Base-by-base conservation (phyloP, 2,329 filamentous ascomycete species). In the Penicillium sp. region DNA sequence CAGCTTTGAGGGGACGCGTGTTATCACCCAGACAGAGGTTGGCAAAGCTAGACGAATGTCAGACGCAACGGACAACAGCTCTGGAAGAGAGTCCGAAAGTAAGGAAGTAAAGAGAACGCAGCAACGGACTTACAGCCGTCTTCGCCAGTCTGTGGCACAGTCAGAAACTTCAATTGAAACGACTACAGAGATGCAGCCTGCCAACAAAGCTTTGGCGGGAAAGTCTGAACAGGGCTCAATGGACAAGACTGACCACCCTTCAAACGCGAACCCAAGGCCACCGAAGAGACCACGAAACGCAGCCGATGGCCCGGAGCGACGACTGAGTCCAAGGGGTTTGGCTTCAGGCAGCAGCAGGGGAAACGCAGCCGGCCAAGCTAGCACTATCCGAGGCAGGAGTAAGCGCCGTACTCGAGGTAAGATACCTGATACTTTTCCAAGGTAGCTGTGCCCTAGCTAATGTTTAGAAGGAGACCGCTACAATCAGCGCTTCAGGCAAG, bases 381-480 rank as follows among this genome's bases (percentile, higher is more conserved):
- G 39, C 35, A 53, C 53, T 31, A 39, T 38, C 33, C 62, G 65
- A 42, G 50, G 55, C 19, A 62, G 67, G 1, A 55, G 59, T 17
- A 63, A 57, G 21, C 65, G 73, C 21, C 68, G 59, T 41, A 67
- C 67, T 50, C 61, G 69, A 68, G 68, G 73, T 74, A 66, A 58
- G 63, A 31, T 43, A 25, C 21, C 2, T 23, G 49, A 19, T 17
- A 4, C 21, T 17, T 25, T 17, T 9, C 25, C 2, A 38, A 23
- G 17, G 6, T 15, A 5, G 31, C 31, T 3, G 12, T 6, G 35
- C 15, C 21, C 13, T 25, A 50, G 48, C 67, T 69, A 41, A 70
- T 10, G 12, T 10, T 36, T 17, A 13, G 17, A 29, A 74, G 71
- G 69, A 23, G 68, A 72, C 13, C 66, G 65, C 31, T 74, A 75